These are phyloP conservation scores for Fusarium sp. DNA, from an alignment of 2,329 filamentous ascomycete genomes.

Conservation along the genomic window DNA sequence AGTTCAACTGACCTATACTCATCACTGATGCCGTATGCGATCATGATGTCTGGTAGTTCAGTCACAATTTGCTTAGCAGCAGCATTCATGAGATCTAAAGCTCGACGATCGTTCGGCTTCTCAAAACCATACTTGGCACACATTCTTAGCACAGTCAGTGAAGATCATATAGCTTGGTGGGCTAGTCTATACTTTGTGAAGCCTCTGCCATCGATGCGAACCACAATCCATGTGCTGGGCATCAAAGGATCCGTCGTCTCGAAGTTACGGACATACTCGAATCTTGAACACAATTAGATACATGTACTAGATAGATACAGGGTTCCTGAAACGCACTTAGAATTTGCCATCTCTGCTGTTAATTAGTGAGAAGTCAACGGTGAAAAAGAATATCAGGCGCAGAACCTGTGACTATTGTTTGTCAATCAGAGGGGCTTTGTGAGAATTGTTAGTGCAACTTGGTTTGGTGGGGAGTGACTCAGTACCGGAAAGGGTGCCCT, in stretches of 20 bases:
- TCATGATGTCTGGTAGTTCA: constrained; percentile 83
- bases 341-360: constrained; percentile 62
- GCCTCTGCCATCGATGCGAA: constrained; percentile 91
- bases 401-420: constrained; percentile 17
- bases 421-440: constrained; percentile 38
- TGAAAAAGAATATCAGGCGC: constrained; percentile 4
- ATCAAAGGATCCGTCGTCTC: constrained; percentile 84
- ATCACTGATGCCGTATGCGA: constrained; percentile 94
- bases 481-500: background rate
- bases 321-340: constrained; percentile 56
- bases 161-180: background rate
- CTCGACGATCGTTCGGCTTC: constrained; percentile 92
- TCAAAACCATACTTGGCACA: constrained; percentile 84
- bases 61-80: constrained; percentile 87
- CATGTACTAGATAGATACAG: background rate
- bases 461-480: constrained; percentile 16
- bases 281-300: constrained; percentile 63
- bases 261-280: constrained; percentile 92
- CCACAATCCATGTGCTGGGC: constrained; percentile 94
- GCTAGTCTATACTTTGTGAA: constrained; percentile 81
- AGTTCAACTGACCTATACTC: constrained; percentile 75
- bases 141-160: constrained; percentile 65
- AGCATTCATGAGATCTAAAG: constrained; percentile 92
- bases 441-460: constrained; percentile 46
- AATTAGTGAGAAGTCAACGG: background rate